These are phyloP conservation scores for Lachnellula occidentalis DNA, from an alignment of 2,329 filamentous ascomycete genomes.

Conservation along the genomic window DNA sequence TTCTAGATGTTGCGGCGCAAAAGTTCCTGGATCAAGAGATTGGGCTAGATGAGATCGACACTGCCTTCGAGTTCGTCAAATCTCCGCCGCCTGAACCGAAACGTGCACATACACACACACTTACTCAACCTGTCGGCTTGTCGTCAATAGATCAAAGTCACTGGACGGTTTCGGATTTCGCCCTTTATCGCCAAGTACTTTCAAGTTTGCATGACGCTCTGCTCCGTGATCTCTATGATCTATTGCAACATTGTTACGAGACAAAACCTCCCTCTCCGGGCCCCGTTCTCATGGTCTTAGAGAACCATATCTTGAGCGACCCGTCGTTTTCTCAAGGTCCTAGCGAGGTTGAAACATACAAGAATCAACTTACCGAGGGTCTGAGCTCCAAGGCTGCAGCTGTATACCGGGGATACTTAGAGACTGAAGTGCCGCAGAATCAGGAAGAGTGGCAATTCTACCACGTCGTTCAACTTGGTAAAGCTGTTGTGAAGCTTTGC, in stretches of 20 bases:
- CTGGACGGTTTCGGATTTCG: constrained; percentile 66
- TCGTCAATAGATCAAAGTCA: constrained; percentile 51
- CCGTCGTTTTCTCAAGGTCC: constrained; percentile 65
- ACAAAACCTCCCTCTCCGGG: constrained; percentile 78
- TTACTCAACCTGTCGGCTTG: constrained; percentile 38
- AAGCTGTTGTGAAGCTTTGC: constrained; percentile 76
- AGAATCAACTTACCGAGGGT: constrained; percentile 64
- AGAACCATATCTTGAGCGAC: constrained; percentile 77
- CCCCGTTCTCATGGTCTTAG: constrained; percentile 70
- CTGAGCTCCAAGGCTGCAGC: constrained; percentile 68
- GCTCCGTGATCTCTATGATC: constrained; percentile 78
- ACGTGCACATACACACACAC: constrained; percentile 28
- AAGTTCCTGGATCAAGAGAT: constrained; percentile 84
- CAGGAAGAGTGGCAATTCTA: constrained; percentile 85
- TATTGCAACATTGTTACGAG: constrained; percentile 86
- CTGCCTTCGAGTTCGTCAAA: constrained; percentile 78
- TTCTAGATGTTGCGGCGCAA: constrained; percentile 78
- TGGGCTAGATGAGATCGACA: constrained; percentile 73
- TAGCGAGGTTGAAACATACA: constrained; percentile 67
- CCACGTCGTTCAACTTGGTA: constrained; percentile 84
- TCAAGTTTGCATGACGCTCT: constrained; percentile 73
- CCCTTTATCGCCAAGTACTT: constrained; percentile 69
- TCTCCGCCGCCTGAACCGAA: constrained; percentile 61
- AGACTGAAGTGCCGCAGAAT: constrained; percentile 72
- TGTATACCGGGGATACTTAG: constrained; percentile 74